Percentiles rank a stretch among this genome's conserved stretches.
These are phyloP conservation scores for Suillus variegatus DNA, from an alignment of 768 basidiomycete genomes.

Conservation along the genomic window DNA sequence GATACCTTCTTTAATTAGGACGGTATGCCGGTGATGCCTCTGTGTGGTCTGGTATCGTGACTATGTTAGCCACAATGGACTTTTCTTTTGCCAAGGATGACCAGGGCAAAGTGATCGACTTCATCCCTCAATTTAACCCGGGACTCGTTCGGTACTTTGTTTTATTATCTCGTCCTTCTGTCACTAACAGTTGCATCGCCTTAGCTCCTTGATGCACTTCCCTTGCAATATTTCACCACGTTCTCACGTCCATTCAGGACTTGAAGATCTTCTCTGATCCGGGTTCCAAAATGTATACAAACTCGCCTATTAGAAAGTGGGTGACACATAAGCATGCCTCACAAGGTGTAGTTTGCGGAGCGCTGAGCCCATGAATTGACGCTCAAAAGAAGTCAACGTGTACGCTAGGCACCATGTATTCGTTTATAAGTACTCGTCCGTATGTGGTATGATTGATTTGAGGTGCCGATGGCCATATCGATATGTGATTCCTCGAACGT, in stretches of 20 bases:
- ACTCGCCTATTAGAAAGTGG: background rate
- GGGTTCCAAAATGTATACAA: background rate
- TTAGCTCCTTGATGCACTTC: background rate
- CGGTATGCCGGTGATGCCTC: slow-evolving; percentile 24
- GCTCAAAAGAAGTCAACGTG: background rate
- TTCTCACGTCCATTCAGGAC: background rate
- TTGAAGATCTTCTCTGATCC: background rate
- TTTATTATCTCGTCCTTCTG: background rate
- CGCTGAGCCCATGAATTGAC: background rate
- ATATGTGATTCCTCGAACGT: background rate
- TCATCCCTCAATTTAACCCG: slow-evolving; percentile 2
- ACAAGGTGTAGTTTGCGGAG: background rate
- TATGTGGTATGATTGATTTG: too few species aligned
- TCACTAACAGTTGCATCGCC: background rate
- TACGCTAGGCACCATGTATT: background rate
- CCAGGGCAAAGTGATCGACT: slow-evolving; percentile 22
- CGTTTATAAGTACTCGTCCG: background rate
- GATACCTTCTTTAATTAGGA: slow-evolving; percentile 4
- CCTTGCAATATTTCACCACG: slow-evolving; percentile 5
- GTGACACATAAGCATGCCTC: background rate
- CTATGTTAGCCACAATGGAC: slow-evolving; percentile 22
- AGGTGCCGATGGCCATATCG: background rate
- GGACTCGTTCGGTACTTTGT: slow-evolving; percentile 4
- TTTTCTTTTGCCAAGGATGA: slow-evolving; percentile 22
- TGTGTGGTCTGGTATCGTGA: slow-evolving; percentile 26